Percentiles rank a stretch among this genome's conserved stretches.
phyloP scores from a whole-genome alignment of 176 grass and related monocot species.

The Dendrocalamus sinicus region DNA sequence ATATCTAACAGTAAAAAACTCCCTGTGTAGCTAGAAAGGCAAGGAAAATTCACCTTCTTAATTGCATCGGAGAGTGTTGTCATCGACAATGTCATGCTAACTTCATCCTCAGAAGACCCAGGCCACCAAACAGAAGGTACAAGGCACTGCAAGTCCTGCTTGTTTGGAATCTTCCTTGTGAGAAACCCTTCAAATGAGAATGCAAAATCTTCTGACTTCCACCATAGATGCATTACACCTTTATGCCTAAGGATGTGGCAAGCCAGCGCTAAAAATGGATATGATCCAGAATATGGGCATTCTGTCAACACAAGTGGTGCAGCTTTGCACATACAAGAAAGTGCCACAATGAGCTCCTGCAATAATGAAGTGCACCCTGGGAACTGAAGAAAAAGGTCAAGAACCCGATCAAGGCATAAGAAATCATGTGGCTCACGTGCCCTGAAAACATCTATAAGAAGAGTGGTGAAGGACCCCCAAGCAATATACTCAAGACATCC shows the following conservation, averaged over 20 bases:
- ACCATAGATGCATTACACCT: conserved; percentile 78
- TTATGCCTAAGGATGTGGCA: conserved; percentile 72
- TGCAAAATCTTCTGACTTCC: conserved; percentile 65
- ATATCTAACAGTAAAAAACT: conserved; percentile 2
- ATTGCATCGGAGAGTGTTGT: conserved; percentile 72
- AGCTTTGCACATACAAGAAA: conserved; percentile 83
- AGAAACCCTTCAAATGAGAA: conserved; percentile 85
- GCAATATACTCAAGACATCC: conserved; percentile 69
- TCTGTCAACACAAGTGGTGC: conserved; percentile 77
- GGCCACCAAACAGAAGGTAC: conserved; percentile 94
- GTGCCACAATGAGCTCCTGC: conserved; percentile 67
- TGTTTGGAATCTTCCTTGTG: conserved; percentile 76
- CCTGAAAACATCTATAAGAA: conserved; percentile 69
- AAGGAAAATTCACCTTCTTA: conserved; percentile 56
- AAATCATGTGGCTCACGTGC: conserved; percentile 73
- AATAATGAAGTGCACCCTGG: conserved; percentile 58
- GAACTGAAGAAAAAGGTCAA: conserved; percentile 73
- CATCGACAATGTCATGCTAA: conserved; percentile 74
- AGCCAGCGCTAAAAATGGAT: conserved; percentile 69
- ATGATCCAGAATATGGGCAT: conserved; percentile 79
- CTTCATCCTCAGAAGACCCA: conserved; percentile 71
- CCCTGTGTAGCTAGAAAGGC: background rate
- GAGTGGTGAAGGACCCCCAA: conserved; percentile 58
- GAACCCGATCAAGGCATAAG: conserved; percentile 64
- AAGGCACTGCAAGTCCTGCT: conserved; percentile 75